These are phyloP conservation scores for Malus sieversii DNA, from an alignment of 306 rosid genomes.

Conservation along the genomic window DNA sequence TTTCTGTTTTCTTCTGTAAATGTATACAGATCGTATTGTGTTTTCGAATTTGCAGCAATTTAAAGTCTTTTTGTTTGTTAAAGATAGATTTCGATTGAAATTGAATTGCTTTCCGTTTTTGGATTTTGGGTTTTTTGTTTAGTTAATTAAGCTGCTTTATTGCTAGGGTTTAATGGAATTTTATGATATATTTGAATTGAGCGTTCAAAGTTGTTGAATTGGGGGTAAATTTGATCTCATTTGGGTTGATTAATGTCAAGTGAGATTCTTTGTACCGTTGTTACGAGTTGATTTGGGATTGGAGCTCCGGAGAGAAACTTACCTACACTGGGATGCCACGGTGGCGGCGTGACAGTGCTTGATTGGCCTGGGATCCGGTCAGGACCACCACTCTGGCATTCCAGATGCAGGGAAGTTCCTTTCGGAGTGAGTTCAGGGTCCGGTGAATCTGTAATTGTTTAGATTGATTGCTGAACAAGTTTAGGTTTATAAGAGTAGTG, in stretches of 20 bases:
- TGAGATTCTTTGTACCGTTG: not conserved
- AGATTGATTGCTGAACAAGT: not conserved
- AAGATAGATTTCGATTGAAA: not conserved
- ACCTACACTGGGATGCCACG: not conserved
- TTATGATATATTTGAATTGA: not conserved
- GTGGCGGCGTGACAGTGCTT: not conserved
- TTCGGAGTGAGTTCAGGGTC: not conserved
- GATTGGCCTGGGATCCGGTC: no score
- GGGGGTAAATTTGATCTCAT: not conserved
- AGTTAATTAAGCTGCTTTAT: not conserved
- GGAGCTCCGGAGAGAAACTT: not conserved
- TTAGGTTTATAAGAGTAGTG: not conserved
- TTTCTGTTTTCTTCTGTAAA: conserved; percentile 3
- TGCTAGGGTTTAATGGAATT: not conserved
- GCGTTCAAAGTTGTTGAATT: not conserved
- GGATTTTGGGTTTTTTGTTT: not conserved
- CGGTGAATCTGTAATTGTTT: not conserved
- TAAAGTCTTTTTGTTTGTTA: conserved; percentile 1
- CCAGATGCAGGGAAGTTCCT: not conserved
- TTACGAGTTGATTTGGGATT: no score
- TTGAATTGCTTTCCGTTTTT: not conserved
- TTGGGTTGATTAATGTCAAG: not conserved
- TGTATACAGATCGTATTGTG: not conserved
- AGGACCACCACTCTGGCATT: no score
- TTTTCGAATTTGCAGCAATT: not conserved